Evolutionary conservation across 768 basidiomycete genomes (phyloP).

Genomic region (Leccinellum albellum): DNA sequence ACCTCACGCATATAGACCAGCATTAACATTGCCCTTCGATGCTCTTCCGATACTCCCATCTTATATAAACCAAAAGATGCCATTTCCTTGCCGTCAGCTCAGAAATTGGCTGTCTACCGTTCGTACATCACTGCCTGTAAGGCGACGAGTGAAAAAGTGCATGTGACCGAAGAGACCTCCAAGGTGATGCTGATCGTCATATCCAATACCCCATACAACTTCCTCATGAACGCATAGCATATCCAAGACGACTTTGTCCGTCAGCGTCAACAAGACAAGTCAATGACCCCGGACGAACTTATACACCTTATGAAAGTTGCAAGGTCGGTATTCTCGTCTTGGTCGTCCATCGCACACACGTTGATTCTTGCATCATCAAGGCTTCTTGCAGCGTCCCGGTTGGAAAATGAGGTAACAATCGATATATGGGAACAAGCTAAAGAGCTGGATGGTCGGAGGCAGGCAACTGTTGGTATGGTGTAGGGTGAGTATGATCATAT

Average conservation of each 20-base stretch:
- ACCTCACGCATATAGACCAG: conserved; percentile 45
- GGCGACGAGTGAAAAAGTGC: conserved; percentile 41
- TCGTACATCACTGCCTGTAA: conserved; percentile 59
- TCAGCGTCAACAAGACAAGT: conserved; percentile 36
- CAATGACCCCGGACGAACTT: conserved; percentile 55
- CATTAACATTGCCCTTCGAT: conserved; percentile 48
- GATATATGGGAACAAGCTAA: conserved; percentile 65
- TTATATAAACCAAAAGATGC: conserved; percentile 50
- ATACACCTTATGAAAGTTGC: conserved; percentile 65
- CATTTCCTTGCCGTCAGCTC: conserved; percentile 43
- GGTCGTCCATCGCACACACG: not conserved
- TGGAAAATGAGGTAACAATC: conserved; percentile 51
- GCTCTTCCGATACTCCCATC: conserved; percentile 20
- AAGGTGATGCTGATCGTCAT: conserved; percentile 39
- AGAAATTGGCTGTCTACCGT: conserved; percentile 54
- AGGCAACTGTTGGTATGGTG: conserved; percentile 7
- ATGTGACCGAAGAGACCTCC: conserved; percentile 52
- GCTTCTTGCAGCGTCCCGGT: conserved; percentile 57
- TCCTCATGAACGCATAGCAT: conserved; percentile 40
- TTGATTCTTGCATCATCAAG: conserved; percentile 34
- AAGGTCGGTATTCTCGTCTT: conserved; percentile 42
- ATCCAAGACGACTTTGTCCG: conserved; percentile 74
- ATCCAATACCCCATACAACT: not conserved
- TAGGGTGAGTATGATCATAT: conserved; percentile 6
- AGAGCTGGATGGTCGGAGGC: conserved; percentile 49